Conservation (phyloP, 768 basidiomycete genomes). For the Hericium coralloides region DNA sequence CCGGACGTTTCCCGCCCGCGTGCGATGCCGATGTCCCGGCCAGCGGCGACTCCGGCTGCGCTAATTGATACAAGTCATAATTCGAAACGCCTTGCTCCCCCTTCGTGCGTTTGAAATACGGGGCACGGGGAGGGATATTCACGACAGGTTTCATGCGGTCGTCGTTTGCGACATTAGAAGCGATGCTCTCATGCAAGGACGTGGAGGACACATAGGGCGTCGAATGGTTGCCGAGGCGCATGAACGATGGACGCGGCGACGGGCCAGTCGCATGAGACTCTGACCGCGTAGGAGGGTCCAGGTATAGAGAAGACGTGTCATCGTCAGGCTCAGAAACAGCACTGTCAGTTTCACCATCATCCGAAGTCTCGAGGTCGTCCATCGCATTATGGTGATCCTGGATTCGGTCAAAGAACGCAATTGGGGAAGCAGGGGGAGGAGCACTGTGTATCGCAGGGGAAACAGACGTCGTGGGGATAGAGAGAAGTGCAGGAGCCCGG, state of each 20-base stretch:
- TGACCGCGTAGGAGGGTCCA: slow-evolving; percentile 15
- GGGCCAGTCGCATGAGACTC: slow-evolving; percentile 4
- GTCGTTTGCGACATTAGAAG: slow-evolving; percentile 2
- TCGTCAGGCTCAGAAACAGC: slow-evolving; percentile 27
- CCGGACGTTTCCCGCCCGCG: slow-evolving; percentile 2
- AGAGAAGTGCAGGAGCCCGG: slow-evolving; percentile 25
- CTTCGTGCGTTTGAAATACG: slow-evolving; percentile 11
- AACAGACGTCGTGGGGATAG: slow-evolving; percentile 36
- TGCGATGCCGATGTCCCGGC: slow-evolving; percentile 2
- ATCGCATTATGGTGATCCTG: slow-evolving; percentile 63
- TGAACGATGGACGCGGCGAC: slow-evolving; percentile 3
- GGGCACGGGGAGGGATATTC: slow-evolving; percentile 8
- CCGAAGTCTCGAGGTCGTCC: slow-evolving; percentile 59
- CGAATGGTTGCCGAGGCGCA: slow-evolving; percentile 2
- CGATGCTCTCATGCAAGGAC: slow-evolving; percentile 1
- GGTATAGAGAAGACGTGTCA: slow-evolving; percentile 12
- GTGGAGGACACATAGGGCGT: slow-evolving; percentile 10
- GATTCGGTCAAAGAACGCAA: slow-evolving; percentile 69
- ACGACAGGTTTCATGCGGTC: slow-evolving; percentile 5
- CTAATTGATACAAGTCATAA: slow-evolving; percentile 6
- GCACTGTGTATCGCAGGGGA: slow-evolving; percentile 46
- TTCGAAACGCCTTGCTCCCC: slow-evolving; percentile 8
- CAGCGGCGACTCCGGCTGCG: slow-evolving; percentile 1
- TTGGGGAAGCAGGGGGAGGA: slow-evolving; percentile 55
- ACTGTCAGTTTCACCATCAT: background rate